A percentile compares a stretch with the other conserved stretches of the same genome.
phyloP scores from a whole-genome alignment of 192 early-diverging fungal genomes.

The Rhizophagus sp. region DNA sequence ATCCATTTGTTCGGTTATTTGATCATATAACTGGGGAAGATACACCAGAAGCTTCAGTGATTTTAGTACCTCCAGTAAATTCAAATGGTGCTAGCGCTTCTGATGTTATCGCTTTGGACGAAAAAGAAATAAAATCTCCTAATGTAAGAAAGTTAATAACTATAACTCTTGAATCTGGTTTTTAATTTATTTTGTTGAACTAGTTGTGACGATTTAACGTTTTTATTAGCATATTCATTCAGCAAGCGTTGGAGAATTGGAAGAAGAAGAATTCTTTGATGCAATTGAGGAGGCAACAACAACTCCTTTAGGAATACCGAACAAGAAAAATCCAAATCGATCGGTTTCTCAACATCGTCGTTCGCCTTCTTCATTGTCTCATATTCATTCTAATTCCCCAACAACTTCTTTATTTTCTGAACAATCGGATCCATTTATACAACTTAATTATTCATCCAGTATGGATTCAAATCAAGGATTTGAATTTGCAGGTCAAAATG shows the following conservation, averaged over 20 bases:
- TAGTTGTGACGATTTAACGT: neutral
- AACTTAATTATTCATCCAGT: conserved; percentile 52
- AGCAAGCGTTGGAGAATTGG: neutral
- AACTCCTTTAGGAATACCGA: conserved; percentile 5
- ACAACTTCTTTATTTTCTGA: conserved; percentile 34
- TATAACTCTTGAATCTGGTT: neutral
- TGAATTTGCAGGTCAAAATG: conserved; percentile 28
- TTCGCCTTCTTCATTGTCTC: neutral
- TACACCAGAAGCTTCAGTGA: conserved; percentile 10
- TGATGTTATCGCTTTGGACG: neutral
- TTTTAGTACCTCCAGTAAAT: conserved; percentile 3
- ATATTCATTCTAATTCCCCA: conserved; percentile 17
- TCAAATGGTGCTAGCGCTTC: neutral
- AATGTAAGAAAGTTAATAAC: neutral
- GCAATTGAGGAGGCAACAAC: conserved; percentile 9
- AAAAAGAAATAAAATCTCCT: neutral
- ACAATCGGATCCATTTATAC: conserved; percentile 50
- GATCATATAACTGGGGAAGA: conserved; percentile 22
- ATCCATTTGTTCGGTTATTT: neutral
- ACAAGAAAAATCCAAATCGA: neutral
- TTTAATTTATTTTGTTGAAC: neutral
- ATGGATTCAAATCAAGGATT: conserved; percentile 41
- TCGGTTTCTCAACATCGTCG: conserved; percentile 8
- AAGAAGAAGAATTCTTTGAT: conserved; percentile 33
- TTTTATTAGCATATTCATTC: conserved; percentile 4